phyloP scores from a whole-genome alignment of 352 stramenopile genomes.

The Globisporangium nagaii region DNA sequence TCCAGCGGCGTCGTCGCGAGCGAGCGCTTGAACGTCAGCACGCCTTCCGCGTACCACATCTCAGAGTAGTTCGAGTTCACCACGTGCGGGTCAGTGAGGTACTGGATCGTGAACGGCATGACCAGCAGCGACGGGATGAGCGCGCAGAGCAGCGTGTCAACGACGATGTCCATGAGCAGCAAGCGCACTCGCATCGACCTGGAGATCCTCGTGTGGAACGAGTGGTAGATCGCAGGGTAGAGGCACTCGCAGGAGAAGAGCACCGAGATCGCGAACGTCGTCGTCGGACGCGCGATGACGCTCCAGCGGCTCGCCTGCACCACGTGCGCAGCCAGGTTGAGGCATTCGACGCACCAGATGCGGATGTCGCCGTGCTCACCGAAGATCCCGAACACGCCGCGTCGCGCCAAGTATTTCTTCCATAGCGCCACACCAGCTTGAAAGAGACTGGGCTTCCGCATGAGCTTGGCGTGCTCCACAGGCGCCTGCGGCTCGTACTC shows the following conservation, averaged over 20 bases:
- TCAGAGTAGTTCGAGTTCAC: slow-evolving; percentile 2
- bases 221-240: slow-evolving; percentile 4
- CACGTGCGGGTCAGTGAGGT: background rate
- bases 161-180: slow-evolving; percentile 1
- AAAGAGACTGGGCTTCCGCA: too few relatives aligned
- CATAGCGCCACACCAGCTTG: background rate
- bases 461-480: too few relatives aligned
- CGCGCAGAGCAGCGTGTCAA: slow-evolving; percentile 1
- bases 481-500: background rate
- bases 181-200: background rate
- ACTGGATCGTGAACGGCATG: background rate
- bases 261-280: background rate
- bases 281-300: background rate
- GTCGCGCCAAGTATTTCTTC: background rate
- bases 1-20: background rate
- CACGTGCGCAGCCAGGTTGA: slow-evolving; percentile 6
- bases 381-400: slow-evolving; percentile 3
- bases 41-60: slow-evolving; percentile 4
- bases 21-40: slow-evolving; percentile 8
- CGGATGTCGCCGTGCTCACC: slow-evolving; percentile 3
- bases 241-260: background rate
- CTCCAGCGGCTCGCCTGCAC: slow-evolving; percentile 4
- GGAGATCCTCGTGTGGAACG: background rate
- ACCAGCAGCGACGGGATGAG: slow-evolving; percentile 6
- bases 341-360: slow-evolving; percentile 5